Base-by-base conservation (phyloP, 495 filamentous ascomycete species). In the Podospora sp. region DNA sequence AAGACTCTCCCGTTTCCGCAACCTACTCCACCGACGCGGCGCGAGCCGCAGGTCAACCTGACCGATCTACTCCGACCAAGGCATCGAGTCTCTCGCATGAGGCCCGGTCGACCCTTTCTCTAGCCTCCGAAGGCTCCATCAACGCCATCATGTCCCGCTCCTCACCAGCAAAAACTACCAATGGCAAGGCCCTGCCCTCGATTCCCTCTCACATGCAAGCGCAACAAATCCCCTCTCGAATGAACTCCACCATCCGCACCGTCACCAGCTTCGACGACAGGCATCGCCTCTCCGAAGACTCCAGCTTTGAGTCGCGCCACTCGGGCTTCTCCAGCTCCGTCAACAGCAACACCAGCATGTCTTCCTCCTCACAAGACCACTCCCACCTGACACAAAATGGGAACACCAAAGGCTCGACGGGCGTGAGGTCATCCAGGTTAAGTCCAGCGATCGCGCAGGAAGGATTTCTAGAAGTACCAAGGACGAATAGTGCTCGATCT, bases 281-380 rank as follows among this genome's bases (percentile, higher is more conserved):
- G 60, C 65, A 65, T 25, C 27, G 71, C 7, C 46, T 50, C 26
- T 72, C 75, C 4, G 73, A 76, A 21, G 75, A 78, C 51, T 76
- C 71, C 8, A 72, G 72, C 63, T 69, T 62, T 26, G 77, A 76
- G 49, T 75, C 78, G 29, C 73, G 78, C 50, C 77, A 80, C 66
- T 82, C 80, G 52, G 77, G 74, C n/a, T 79, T 83, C 40, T 82
- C 82, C 36, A 83, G 81, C 72, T 83, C 81, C 11, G 67, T 80
- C 25, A 78, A 77, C 56, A 84, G 82, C 72, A 82, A 75, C 66
- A 66, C 73, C 62, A 84, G 80, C 72, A 76, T 75, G 60, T 72
- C 72, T 20, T 81, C 79, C 1, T 71, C 76, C 16, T 82, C 79
- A 8, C 79, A 79, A 59, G 67, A 74, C 14, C 71, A 70, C 25